Conservation (phyloP, 805 yeast species). For the Cyberlindnera sargentensis region DNA sequence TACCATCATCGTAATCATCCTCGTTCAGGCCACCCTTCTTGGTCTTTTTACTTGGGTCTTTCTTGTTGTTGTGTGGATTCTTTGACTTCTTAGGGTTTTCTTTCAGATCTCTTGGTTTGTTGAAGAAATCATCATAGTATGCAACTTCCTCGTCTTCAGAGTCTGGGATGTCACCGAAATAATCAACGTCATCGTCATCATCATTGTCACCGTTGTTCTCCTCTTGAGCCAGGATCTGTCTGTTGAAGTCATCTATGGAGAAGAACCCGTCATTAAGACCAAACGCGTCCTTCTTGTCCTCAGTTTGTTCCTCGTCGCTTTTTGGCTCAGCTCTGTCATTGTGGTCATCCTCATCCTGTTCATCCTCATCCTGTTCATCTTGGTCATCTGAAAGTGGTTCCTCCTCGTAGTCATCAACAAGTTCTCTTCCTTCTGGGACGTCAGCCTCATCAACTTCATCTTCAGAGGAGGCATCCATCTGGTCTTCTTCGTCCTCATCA, state of each 20-base stretch:
- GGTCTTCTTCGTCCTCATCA: conserved; percentile 14
- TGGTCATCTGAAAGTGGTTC: conserved; percentile 3
- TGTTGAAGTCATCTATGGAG: conserved; percentile 76
- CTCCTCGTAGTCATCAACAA: conserved; percentile 11
- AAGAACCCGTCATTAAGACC: conserved; percentile 83
- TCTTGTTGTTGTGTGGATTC: conserved; percentile 1
- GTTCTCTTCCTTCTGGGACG: conserved; percentile 6
- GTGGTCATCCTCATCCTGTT: conserved; percentile 17
- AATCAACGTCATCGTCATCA: conserved; percentile 46
- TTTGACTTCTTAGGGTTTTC: conserved; percentile 24
- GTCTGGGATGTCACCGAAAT: conserved; percentile 44
- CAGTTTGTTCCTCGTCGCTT: conserved; percentile 34
- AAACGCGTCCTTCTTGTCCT: conserved; percentile 35
- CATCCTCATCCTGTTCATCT: conserved; percentile 14
- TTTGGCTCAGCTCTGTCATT: conserved; percentile 27
- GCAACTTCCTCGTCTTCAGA: conserved; percentile 38
- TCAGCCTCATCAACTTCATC: conserved; percentile 14
- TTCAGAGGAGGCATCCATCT: conserved; percentile 6
- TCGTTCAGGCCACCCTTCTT: conserved; percentile 37
- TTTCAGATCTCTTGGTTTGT: conserved; percentile 23
- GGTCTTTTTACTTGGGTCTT: neutral
- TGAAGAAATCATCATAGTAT: conserved; percentile 51
- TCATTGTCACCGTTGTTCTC: conserved; percentile 30
- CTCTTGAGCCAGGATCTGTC: conserved; percentile 63
- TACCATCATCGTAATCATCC: conserved; percentile 55